These are phyloP conservation scores for Hydnum rufescens DNA, from an alignment of 768 basidiomycete genomes.

Conservation along the genomic window DNA sequence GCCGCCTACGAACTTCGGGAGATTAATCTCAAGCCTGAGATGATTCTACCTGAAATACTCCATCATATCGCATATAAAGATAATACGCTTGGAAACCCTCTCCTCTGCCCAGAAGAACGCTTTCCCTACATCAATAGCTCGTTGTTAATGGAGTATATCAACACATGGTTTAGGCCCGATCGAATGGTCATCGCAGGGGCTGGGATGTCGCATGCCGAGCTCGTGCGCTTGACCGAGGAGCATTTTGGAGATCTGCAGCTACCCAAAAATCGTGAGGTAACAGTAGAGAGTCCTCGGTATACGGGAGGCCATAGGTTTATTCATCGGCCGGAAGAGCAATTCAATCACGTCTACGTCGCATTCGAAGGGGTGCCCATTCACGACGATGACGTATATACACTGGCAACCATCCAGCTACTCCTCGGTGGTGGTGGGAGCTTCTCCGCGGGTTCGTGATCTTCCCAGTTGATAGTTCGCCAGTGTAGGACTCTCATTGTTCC, in stretches of 20 bases:
- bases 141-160: conserved; percentile 41
- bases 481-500: conserved; percentile 6
- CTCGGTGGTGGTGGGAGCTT: conserved; percentile 93
- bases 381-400: conserved; percentile 78
- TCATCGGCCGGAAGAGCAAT: conserved; percentile 39
- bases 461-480: not conserved
- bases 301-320: conserved; percentile 71
- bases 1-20: conserved; percentile 84
- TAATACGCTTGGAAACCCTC: conserved; percentile 70
- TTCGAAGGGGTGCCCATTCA: conserved; percentile 85
- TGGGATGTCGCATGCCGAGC: conserved; percentile 74
- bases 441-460: conserved; percentile 46
- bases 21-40: conserved; percentile 72
- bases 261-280: conserved; percentile 6
- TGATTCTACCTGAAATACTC: conserved; percentile 78
- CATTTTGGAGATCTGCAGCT: conserved; percentile 52
- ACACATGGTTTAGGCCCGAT: conserved; percentile 80
- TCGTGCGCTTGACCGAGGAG: conserved; percentile 71
- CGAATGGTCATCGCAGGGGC: conserved; percentile 90
- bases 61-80: conserved; percentile 69
- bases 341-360: conserved; percentile 82
- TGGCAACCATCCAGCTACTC: conserved; percentile 87
- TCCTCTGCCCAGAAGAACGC: conserved; percentile 74
- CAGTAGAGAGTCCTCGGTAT: conserved; percentile 26
- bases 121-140: conserved; percentile 44